Percentiles rank a stretch among this genome's conserved stretches.
Evolutionary conservation across 2,329 filamentous ascomycete genomes (phyloP).

Genomic region (Pyricularia grisea): DNA sequence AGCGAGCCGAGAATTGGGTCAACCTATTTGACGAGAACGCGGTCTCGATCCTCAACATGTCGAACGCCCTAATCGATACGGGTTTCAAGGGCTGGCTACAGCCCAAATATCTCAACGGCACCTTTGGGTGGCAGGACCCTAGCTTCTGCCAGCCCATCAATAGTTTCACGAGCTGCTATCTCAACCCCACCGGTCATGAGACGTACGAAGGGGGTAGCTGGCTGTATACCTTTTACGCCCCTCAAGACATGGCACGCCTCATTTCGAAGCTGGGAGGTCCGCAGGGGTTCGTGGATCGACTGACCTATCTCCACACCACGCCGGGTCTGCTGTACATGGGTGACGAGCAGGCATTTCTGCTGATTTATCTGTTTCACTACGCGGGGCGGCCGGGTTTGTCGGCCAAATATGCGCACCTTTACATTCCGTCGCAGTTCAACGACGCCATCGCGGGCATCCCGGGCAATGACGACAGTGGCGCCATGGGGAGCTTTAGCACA

Average conservation of each 20-base stretch:
- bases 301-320: constrained; percentile 43
- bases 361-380: constrained; percentile 62
- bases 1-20: constrained; percentile 50
- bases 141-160: constrained; percentile 47
- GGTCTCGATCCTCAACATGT: constrained; percentile 29
- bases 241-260: constrained; percentile 29
- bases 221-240: constrained; percentile 55
- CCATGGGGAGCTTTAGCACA: constrained; percentile 61
- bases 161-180: constrained; percentile 16
- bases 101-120: constrained; percentile 53
- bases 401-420: constrained; percentile 46
- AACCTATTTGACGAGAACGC: constrained; percentile 53
- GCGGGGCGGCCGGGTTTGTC: constrained; percentile 51
- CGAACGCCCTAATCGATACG: constrained; percentile 39
- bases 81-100: constrained; percentile 59
- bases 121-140: constrained; percentile 58
- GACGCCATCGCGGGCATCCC: constrained; percentile 50
- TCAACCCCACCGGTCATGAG: constrained; percentile 38
- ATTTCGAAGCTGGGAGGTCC: constrained; percentile 44
- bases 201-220: constrained; percentile 61
- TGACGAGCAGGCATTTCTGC: constrained; percentile 51
- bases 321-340: constrained; percentile 46
- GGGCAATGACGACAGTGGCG: constrained; percentile 62
- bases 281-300: constrained; percentile 38
- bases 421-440: constrained; percentile 57